Base-by-base conservation (phyloP, 805 yeast genomes). In the Metschnikowia picachoensis region DNA sequence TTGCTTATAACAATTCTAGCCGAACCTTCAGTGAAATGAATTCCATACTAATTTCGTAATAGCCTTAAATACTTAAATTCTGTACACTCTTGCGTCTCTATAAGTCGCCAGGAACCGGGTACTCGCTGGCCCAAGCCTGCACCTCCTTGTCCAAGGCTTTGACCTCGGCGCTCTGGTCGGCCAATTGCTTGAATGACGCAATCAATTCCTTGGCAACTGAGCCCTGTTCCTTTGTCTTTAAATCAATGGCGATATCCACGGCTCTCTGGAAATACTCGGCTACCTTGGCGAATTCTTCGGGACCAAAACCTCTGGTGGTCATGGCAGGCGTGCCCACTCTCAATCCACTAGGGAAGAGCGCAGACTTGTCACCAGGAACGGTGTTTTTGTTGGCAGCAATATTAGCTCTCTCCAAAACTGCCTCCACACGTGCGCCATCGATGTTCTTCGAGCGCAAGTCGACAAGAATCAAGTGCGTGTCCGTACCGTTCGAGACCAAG, bases 291-390 rank as follows among this genome's bases (percentile, higher is more conserved):
- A 92, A 92, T 60, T 92, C 98, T 46, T 72, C 77, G 51, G 76
- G 78, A 43, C 80, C 80, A 62, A 92, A 85, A 39, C 97, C 97
- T 74, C 99, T 84, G 43, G 97, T 89, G 46, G 97, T 85, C 98
- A 92, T 92, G 39, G 98, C 98, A 48, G 99, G 99, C 14, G 98
- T 87, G 60, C 99, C 99, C 51, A 92, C 85, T 76, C 99, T 86
- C 55, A 92, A 75, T 59, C 99, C 99, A 51, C 95, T 88, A 61
- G 99, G 99, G 65, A 87, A 89, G 50, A 92, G 77, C 30, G 99
- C 99, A 37, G 96, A 87, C 69, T 82, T 85, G 71, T 92, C 99
- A 60, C 96, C 96, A 50, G 97, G 97, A 56, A 92, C 87, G 41
- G 98, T 85, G 78, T 92, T 92, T 72, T 92, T 92, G 77, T 92